phyloP scores from a whole-genome alignment of 495 filamentous ascomycete species.

The Penicillium maclennaniae region DNA sequence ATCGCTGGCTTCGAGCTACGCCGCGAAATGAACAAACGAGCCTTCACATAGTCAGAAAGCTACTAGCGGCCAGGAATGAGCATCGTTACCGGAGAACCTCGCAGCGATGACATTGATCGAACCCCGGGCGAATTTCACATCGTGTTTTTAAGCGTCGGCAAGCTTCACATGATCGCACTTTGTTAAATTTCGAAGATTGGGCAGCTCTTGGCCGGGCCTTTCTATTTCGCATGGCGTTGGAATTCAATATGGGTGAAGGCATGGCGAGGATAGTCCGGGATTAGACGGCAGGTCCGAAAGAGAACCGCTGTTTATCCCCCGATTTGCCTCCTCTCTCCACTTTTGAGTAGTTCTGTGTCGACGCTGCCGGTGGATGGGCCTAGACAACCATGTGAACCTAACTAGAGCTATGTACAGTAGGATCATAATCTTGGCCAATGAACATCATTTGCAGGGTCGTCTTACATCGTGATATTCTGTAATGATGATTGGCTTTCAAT shows the following conservation, averaged over 20 bases:
- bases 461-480: no score
- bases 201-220: not conserved
- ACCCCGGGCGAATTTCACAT: conserved; percentile 4
- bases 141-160: conserved; percentile 20
- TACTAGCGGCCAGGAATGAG: not conserved
- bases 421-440: no score
- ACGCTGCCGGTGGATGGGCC: no score
- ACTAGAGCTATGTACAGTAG: not conserved
- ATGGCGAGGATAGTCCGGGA: not conserved
- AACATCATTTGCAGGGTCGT: not conserved
- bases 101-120: conserved; percentile 13
- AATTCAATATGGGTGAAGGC: not conserved
- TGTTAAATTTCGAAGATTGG: conserved; percentile 3
- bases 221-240: not conserved
- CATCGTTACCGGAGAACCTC: conserved; percentile 4
- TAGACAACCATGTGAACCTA: not conserved
- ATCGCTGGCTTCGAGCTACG: not conserved
- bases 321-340: not conserved
- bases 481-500: no score
- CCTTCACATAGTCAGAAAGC: not conserved
- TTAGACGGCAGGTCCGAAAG: no score
- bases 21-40: conserved; percentile 11
- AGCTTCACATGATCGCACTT: conserved; percentile 15
- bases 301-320: not conserved
- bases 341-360: not conserved